Evolutionary conservation across 2,329 filamentous ascomycete genomes (phyloP).

Genomic region (Didymosphaeria variabile): DNA sequence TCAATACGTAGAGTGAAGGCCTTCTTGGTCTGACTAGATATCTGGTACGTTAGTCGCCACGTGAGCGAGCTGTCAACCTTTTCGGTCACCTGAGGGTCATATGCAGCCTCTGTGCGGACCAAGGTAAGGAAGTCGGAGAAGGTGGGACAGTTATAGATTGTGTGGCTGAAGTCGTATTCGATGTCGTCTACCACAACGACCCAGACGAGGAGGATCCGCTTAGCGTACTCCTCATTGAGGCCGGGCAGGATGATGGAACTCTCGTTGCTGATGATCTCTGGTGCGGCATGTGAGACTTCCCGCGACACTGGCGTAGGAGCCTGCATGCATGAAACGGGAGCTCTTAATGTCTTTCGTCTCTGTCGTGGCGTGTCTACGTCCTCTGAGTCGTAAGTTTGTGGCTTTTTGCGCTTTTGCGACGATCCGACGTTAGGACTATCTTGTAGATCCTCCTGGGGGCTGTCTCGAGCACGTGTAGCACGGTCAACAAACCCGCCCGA

Average conservation of each 20-base stretch:
- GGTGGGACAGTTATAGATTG: constrained; percentile 19
- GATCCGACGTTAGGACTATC: not conserved
- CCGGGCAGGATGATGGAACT: not conserved
- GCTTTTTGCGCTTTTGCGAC: not conserved
- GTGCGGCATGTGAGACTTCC: not conserved
- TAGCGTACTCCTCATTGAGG: constrained; percentile 22
- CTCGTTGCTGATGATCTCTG: not conserved
- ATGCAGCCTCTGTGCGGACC: constrained; percentile 14
- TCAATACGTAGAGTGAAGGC: constrained; percentile 15
- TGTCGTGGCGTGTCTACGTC: not conserved
- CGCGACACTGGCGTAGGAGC: not conserved
- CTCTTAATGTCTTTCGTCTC: not conserved
- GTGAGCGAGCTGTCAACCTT: constrained; percentile 16
- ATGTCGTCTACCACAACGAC: constrained; percentile 16
- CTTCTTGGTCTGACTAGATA: constrained; percentile 16
- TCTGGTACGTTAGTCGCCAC: constrained; percentile 24
- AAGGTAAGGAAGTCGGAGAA: constrained; percentile 18
- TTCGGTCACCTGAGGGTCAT: constrained; percentile 10
- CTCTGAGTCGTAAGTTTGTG: not conserved
- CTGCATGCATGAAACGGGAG: not conserved
- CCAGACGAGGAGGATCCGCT: constrained; percentile 21
- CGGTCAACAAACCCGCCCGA: not conserved
- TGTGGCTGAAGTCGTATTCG: constrained; percentile 18
- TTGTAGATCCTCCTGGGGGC: not conserved
- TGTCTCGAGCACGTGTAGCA: not conserved